Conservation (phyloP, 1,284 basidiomycete species). For the Cryptococcus sp. region DNA sequence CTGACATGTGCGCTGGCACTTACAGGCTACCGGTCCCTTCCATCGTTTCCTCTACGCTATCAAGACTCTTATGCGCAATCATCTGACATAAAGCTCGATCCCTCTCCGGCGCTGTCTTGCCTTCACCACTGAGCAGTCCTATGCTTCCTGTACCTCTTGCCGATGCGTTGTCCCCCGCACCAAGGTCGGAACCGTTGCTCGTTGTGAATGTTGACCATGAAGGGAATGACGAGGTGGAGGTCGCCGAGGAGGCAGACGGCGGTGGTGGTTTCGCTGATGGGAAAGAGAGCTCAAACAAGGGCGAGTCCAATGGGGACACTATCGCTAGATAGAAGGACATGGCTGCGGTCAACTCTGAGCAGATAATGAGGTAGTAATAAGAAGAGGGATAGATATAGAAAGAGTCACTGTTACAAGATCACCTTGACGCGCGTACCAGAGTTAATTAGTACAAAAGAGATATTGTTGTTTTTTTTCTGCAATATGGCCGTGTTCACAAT, state of each 20-base stretch:
- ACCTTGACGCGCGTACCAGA: too few relatives aligned
- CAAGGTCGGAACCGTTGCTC: slow-evolving; percentile 31
- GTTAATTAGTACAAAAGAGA: background rate
- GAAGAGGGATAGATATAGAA: too few relatives aligned
- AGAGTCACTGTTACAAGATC: too few relatives aligned
- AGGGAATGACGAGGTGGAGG: slow-evolving; percentile 36
- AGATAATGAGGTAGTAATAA: too few relatives aligned
- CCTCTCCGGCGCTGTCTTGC: slow-evolving; percentile 63
- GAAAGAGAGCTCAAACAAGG: slow-evolving; percentile 51
- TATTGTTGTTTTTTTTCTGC: background rate
- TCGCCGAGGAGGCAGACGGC: slow-evolving; percentile 14
- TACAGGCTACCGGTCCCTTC: slow-evolving; percentile 81
- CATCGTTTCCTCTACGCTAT: slow-evolving; percentile 88
- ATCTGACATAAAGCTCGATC: slow-evolving; percentile 83
- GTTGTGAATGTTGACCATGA: slow-evolving; percentile 51
- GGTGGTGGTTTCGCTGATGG: slow-evolving; percentile 37
- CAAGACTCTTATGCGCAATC: slow-evolving; percentile 90
- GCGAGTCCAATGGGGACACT: slow-evolving; percentile 52
- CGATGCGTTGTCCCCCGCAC: slow-evolving; percentile 4
- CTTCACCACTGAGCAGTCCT: slow-evolving; percentile 59
- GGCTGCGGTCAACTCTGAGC: background rate
- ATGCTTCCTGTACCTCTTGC: slow-evolving; percentile 11
- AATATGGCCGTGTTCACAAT: too few relatives aligned
- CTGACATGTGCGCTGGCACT: slow-evolving; percentile 40
- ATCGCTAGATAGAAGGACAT: slow-evolving; percentile 56